A percentile compares a stretch with the other conserved stretches of the same genome.
phyloP scores from a whole-genome alignment of 2,329 filamentous ascomycete species.

The Fusarium pseudonygamai region DNA sequence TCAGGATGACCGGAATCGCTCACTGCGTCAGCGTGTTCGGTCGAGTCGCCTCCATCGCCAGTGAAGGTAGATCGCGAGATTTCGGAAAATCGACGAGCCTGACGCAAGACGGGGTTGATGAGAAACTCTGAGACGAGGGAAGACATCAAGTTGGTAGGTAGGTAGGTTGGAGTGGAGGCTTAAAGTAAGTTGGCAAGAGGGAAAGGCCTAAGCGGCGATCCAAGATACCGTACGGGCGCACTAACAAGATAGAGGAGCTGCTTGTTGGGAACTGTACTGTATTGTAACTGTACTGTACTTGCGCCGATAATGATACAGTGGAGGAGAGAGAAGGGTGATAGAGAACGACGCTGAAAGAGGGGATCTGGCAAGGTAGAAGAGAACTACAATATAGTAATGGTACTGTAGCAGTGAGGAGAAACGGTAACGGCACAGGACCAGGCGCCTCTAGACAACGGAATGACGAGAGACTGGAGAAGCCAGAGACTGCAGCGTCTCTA shows the following conservation, averaged over 20 bases:
- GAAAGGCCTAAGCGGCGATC: slow-evolving; percentile 23
- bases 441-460: slow-evolving; percentile 26
- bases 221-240: slow-evolving; percentile 24
- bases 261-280: not conserved
- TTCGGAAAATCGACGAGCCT: slow-evolving; percentile 71
- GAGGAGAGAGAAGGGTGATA: slow-evolving; percentile 11
- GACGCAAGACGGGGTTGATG: slow-evolving; percentile 72
- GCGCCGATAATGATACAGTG: slow-evolving; percentile 11
- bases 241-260: slow-evolving; percentile 5
- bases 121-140: slow-evolving; percentile 72
- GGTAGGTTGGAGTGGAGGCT: slow-evolving; percentile 6
- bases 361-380: slow-evolving; percentile 6
- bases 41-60: slow-evolving; percentile 48
- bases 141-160: slow-evolving; percentile 57
- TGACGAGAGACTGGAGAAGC: slow-evolving; percentile 39
- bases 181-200: slow-evolving; percentile 26
- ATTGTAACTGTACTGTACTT: slow-evolving; percentile 6
- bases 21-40: slow-evolving; percentile 34
- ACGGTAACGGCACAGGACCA: slow-evolving; percentile 8
- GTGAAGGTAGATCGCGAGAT: slow-evolving; percentile 54
- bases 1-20: slow-evolving; percentile 29
- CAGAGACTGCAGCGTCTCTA: slow-evolving; percentile 16
- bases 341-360: not conserved
- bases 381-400: not conserved
- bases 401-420: slow-evolving; percentile 10